phyloP scores from a whole-genome alignment of 179 eudicot genomes.

The Silene noctiflora region DNA sequence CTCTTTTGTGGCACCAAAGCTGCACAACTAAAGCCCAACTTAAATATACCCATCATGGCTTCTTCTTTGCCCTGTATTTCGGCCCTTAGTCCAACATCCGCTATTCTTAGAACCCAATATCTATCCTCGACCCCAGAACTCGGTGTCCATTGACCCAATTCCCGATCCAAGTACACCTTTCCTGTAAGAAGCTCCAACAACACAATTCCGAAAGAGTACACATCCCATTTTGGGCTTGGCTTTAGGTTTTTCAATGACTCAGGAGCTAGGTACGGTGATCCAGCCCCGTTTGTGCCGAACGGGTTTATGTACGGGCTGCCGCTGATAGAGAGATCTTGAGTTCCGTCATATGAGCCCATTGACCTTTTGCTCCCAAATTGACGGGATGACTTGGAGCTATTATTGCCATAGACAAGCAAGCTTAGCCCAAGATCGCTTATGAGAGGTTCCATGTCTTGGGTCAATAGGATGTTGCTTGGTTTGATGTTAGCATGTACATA shows the following conservation, averaged over 20 bases:
- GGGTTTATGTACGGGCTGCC: slow-evolving; percentile 51
- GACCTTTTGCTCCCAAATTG: slow-evolving; percentile 79
- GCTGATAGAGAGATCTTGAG: slow-evolving; percentile 38
- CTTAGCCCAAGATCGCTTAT: slow-evolving; percentile 75
- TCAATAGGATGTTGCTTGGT: slow-evolving; percentile 84
- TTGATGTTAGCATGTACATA: slow-evolving; percentile 82
- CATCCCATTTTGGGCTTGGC: slow-evolving; percentile 87
- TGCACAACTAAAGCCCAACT: slow-evolving; percentile 81
- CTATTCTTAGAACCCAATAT: slow-evolving; percentile 63
- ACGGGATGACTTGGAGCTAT: slow-evolving; percentile 44
- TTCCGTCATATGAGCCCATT: slow-evolving; percentile 35
- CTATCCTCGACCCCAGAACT: slow-evolving; percentile 48
- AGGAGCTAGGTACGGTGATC: slow-evolving; percentile 82
- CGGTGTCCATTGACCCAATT: slow-evolving; percentile 66
- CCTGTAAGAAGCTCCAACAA: slow-evolving; percentile 84
- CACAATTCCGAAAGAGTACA: slow-evolving; percentile 81
- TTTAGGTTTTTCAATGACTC: slow-evolving; percentile 70
- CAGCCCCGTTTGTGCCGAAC: slow-evolving; percentile 42
- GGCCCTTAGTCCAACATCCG: slow-evolving; percentile 66
- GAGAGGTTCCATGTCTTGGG: slow-evolving; percentile 66
- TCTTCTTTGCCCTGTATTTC: slow-evolving; percentile 74
- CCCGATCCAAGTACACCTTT: slow-evolving; percentile 61
- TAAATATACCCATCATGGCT: slow-evolving; percentile 56
- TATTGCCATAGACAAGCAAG: slow-evolving; percentile 46
- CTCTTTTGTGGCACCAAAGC: slow-evolving; percentile 71